Evolutionary conservation across 805 yeast genomes (phyloP), one percentile per base, ranked within the genome.

Genomic region (Myxozyma vanderwaltii): DNA sequence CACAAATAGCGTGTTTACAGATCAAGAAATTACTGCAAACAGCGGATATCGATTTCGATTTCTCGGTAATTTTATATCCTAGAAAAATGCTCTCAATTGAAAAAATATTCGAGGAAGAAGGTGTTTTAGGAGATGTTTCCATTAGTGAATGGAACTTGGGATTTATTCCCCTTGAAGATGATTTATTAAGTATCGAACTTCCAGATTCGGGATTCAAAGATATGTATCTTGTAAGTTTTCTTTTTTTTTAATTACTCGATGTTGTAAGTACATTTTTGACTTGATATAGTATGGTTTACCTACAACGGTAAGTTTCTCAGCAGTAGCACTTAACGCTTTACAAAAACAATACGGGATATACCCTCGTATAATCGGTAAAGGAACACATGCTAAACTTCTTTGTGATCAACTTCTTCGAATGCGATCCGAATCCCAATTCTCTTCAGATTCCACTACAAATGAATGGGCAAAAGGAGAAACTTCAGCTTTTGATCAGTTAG

Each of bases 331-430:
- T 38, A 70, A 85, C 15, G 72, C 76, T 24, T 59, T 86, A 12
- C 78, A 81, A 51, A 58, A 70, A 2, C 36, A 64, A 52, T 82
- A 72, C 54, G 79, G 76, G 36, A 75, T 71, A 58, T 73, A 85
- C 31, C 84, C 85, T 40, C 82, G 84, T 58, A 71, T 80, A 2
- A 82, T 78, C 46, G 79, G 84, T 13, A 82, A 86, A 65, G 96
- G 96, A 0, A 74, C 76, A 27, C 76, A 77, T 50, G 78, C 91
- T 0, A 70, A 75, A 26, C 73, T 79, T 23, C 75, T 88, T 39
- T 76, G 81, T 49, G 76, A 78, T 8, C 70, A 81, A 1, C 54
- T 74, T n/a, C 61, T 70, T 15, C 64, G 69, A 5, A 58, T 64
- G 54, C 67, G 73, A n/a, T 61, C 66, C 19, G 74, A 70, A 40